Conservation (phyloP, 192 early-diverging fungal species). For the Mortierella alpina region DNA sequence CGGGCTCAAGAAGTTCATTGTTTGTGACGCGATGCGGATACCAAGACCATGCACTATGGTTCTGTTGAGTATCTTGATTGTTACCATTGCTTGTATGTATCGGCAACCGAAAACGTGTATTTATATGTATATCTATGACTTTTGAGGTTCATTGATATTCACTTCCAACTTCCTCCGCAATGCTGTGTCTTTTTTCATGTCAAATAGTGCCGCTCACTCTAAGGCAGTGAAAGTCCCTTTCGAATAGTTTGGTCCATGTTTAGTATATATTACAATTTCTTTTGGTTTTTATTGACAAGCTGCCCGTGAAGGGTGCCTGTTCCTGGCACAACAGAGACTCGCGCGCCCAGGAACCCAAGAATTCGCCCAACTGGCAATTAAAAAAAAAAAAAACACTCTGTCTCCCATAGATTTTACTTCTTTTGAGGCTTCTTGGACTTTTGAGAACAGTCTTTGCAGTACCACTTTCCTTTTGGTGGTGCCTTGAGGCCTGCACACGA, state of each 20-base stretch:
- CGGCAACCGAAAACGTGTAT: neutral
- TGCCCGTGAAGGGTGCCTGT: too few species aligned
- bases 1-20: constrained; percentile 29
- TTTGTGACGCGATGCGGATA: constrained; percentile 16
- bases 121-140: neutral
- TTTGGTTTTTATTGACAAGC: neutral
- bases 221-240: too few species aligned
- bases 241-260: too few species aligned
- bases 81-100: constrained; percentile 26
- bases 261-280: too few species aligned
- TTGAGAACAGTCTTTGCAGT: constrained; percentile 83
- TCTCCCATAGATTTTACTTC: constrained; percentile 55
- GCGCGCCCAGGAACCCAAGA: too few species aligned
- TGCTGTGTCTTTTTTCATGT: too few species aligned
- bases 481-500: constrained; percentile 89
- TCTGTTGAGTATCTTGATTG: constrained; percentile 13
- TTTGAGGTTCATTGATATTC: neutral
- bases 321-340: too few species aligned
- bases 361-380: neutral
- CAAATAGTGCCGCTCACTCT: too few species aligned
- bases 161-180: too few species aligned
- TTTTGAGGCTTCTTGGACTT: constrained; percentile 67
- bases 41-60: constrained; percentile 27
- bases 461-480: constrained; percentile 96
- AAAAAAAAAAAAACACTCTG: neutral